Evolutionary conservation across 1,139 yeast genomes (phyloP).

Genomic region (Blastobotrys ciferrii): DNA sequence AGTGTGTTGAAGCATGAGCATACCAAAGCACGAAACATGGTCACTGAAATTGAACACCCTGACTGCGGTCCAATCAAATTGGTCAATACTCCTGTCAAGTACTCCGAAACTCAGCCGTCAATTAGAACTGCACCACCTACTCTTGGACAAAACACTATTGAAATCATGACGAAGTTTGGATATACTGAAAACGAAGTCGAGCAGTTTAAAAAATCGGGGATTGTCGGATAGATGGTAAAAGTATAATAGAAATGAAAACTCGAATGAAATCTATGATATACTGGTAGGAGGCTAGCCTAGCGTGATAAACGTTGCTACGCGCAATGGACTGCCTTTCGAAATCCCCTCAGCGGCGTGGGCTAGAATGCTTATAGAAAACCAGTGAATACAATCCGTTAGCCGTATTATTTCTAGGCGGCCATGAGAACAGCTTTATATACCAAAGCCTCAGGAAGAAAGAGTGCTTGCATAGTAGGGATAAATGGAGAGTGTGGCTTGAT

Average conservation of each 20-base stretch:
- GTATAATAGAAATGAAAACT: background rate
- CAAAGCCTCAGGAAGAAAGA: no score
- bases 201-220: slow-evolving; percentile 28
- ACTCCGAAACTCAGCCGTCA: slow-evolving; percentile 37
- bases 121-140: slow-evolving; percentile 44
- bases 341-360: no score
- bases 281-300: no score
- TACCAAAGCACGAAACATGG: slow-evolving; percentile 41
- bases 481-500: no score
- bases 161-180: slow-evolving; percentile 32
- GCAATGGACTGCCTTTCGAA: no score
- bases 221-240: slow-evolving; percentile 19
- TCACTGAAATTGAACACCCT: slow-evolving; percentile 38
- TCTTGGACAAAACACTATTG: slow-evolving; percentile 38
- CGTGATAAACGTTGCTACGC: no score
- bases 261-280: background rate
- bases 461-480: no score
- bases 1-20: slow-evolving; percentile 40
- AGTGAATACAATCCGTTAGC: no score
- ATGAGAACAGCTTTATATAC: no score
- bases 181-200: slow-evolving; percentile 24
- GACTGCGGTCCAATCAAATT: slow-evolving; percentile 38
- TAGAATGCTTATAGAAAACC: no score
- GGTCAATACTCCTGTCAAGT: slow-evolving; percentile 43
- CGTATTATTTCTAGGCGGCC: no score